Conservation (phyloP, 164 flowering plant genomes). For the Echeveria elegans region DNA sequence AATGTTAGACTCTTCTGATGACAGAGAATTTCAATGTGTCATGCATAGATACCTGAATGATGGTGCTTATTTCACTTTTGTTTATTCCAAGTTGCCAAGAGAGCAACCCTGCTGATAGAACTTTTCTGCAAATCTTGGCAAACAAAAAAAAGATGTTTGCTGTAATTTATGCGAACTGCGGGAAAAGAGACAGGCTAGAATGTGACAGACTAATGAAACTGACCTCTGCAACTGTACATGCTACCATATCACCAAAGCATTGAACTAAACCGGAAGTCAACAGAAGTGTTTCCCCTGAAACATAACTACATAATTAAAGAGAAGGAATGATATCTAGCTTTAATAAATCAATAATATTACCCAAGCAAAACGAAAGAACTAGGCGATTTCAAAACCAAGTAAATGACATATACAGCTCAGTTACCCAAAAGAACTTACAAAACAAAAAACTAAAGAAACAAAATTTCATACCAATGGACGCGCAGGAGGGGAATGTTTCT, state of each 20-base stretch:
- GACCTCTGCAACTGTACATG: constrained; percentile 53
- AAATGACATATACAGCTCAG: background rate
- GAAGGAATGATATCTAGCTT: background rate
- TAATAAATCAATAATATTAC: background rate
- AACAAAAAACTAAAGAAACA: background rate
- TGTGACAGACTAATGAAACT: constrained; percentile 10
- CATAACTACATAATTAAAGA: constrained; percentile 7
- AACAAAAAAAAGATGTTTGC: constrained; percentile 3
- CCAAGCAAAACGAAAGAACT: background rate
- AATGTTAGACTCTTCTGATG: background rate
- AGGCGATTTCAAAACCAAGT: background rate
- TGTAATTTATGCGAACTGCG: background rate
- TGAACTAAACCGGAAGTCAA: constrained; percentile 68
- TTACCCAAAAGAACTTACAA: background rate
- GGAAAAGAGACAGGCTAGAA: background rate
- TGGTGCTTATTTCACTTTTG: constrained; percentile 67
- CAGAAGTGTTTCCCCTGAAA: constrained; percentile 77
- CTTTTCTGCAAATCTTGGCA: constrained; percentile 34
- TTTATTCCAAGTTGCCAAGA: constrained; percentile 29
- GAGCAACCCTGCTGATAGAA: constrained; percentile 24
- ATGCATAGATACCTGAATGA: constrained; percentile 68
- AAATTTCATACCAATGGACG: constrained; percentile 60
- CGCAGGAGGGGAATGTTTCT: constrained; percentile 71
- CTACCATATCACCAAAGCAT: constrained; percentile 78
- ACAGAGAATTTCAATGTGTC: background rate